Base-by-base conservation (phyloP, 1,284 basidiomycete genomes). In the Stygiomarasmius scandens region DNA sequence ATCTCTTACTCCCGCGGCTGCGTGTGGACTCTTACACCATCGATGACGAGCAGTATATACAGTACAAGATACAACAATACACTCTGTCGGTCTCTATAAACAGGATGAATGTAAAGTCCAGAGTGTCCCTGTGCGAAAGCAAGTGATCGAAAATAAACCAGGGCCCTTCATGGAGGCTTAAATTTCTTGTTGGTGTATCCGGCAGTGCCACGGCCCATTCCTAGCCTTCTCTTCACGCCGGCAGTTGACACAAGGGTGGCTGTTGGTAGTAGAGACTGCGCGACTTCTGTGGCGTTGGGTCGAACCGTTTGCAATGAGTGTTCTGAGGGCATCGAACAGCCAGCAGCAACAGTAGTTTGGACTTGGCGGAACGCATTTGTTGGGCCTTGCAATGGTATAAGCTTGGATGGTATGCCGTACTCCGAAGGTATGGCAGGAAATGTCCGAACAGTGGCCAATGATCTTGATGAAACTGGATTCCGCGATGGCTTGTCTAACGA, bases 141-240 rank as follows among this genome's bases (percentile, higher is more conserved):
- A 19, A 25, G 12, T n/a, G 48, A 19, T 29, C 1, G 19, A 29
- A 20, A 20, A 3, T 22, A 49, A 29, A 32, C 19, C n/a, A n/a
- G n/a, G n/a, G n/a, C n/a, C 47, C 25, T 47, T 47, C 41, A 51
- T 23, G 81, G 82, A 19, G 74, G 66, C 67, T 85, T 87, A 76
- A 86, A 86, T 69, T 83, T 87, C 71, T 87, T 88, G 69, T 87
- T 88, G 20, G 80, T 64, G 66, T 87, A 87, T 9, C 81, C 81
- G n/a, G 61, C 68, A 9, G 67, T 69, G 5, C 69, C 67, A 61
- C 80, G 73, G 16, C 84, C 83, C 84, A 87, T 86, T 1, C 85
- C 84, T 41, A 87, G 70, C 44, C 83, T 74, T 58, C 84, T 74
- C 64, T 86, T 87, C 16, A 69, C 68, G 24, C 78, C 75, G 20